Percentiles rank a stretch among this genome's conserved stretches.
phyloP scores from a whole-genome alignment of 305 asterid genomes.

The Fraxinus latifolia region DNA sequence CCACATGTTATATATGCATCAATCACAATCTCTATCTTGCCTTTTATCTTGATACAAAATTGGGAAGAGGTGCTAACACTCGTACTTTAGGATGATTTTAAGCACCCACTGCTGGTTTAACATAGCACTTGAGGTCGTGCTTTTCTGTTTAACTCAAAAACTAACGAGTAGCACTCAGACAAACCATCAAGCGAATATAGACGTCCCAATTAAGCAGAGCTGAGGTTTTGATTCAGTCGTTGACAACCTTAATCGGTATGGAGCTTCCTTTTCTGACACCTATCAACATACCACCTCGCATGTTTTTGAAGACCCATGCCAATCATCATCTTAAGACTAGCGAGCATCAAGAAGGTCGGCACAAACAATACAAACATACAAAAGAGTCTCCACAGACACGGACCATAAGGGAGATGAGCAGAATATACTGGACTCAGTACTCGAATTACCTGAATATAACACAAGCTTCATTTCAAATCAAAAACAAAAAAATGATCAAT shows the following conservation, averaged over 20 bases:
- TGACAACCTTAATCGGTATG: constrained; percentile 54
- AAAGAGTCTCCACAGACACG: constrained; percentile 72
- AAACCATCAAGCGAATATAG: background rate
- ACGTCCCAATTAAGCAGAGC: background rate
- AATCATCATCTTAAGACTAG: constrained; percentile 76
- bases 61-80: background rate
- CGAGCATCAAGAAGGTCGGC: constrained; percentile 84
- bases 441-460: constrained; percentile 61
- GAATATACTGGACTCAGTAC: constrained; percentile 82
- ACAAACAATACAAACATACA: constrained; percentile 60
- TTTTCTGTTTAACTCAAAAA: background rate
- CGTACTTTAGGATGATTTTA: background rate
- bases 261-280: constrained; percentile 75
- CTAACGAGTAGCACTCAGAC: background rate
- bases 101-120: background rate
- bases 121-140: background rate
- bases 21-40: background rate
- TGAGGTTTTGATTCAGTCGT: background rate
- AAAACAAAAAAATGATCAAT: background rate
- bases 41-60: constrained; percentile 5
- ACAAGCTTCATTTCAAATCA: background rate
- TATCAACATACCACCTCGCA: constrained; percentile 80
- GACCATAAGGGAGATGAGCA: constrained; percentile 75
- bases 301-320: constrained; percentile 79
- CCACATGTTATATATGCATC: background rate